phyloP scores from a whole-genome alignment of 75 land plant species.

The Adiantum capillusveneris region DNA sequence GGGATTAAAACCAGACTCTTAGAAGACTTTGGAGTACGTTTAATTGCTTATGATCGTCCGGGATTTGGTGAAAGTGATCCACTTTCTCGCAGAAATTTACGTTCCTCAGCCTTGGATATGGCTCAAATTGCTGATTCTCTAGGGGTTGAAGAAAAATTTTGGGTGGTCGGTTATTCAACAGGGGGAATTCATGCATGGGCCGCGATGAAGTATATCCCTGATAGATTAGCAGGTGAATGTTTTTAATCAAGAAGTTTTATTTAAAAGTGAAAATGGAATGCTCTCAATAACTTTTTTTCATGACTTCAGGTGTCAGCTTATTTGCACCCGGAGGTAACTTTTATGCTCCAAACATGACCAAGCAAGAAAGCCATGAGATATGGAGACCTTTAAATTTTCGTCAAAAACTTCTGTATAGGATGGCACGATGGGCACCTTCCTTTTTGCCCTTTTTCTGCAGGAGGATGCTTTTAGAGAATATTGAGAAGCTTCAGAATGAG shows the following conservation, averaged over 20 bases:
- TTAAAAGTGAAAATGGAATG: too few relatives aligned
- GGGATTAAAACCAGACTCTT: constrained; percentile 61
- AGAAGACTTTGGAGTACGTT: constrained; percentile 80
- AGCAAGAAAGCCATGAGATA: constrained; percentile 48
- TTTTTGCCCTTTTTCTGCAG: constrained; percentile 53
- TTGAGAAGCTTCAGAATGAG: constrained; percentile 8
- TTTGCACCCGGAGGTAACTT: constrained; percentile 81
- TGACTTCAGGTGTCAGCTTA: constrained; percentile 62
- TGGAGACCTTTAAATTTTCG: constrained; percentile 57
- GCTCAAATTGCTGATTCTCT: constrained; percentile 53
- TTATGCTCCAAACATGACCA: constrained; percentile 67
- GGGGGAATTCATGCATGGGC: constrained; percentile 95
- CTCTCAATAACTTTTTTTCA: neutral
- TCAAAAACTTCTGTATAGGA: constrained; percentile 43
- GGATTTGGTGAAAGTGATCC: constrained; percentile 99
- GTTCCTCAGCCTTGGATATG: constrained; percentile 79
- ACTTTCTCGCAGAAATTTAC: constrained; percentile 53
- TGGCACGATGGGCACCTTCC: constrained; percentile 69
- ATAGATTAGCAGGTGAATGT: constrained; percentile 69
- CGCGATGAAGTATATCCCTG: constrained; percentile 84
- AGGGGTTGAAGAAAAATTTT: constrained; percentile 66
- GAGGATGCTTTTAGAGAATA: constrained; percentile 47
- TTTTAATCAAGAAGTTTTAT: neutral
- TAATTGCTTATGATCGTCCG: constrained; percentile 85
- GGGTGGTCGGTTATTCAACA: constrained; percentile 73